These are phyloP conservation scores for Lyophyllum shimeji DNA, from an alignment of 768 basidiomycete genomes.

Conservation along the genomic window DNA sequence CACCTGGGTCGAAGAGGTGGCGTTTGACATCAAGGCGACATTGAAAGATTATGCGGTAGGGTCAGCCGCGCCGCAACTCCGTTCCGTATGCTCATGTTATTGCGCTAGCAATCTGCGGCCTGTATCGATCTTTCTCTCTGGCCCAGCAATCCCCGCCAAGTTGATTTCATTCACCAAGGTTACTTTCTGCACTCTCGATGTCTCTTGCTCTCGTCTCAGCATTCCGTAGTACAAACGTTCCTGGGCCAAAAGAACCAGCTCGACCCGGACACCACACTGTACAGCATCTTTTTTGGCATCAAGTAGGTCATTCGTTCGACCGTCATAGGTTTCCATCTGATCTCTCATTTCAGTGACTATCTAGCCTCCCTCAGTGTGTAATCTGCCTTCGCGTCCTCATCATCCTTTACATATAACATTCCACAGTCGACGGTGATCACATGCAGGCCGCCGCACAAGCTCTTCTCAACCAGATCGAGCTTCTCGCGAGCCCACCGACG, in stretches of 20 bases:
- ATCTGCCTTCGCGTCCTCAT: background rate
- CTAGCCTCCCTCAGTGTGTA: constrained; percentile 39
- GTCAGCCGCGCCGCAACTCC: constrained; percentile 4
- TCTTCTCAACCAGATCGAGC: constrained; percentile 43
- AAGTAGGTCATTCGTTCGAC: constrained; percentile 33
- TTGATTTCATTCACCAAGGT: constrained; percentile 52
- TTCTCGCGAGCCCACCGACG: constrained; percentile 49
- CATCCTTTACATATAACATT: background rate
- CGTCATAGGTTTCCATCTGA: background rate
- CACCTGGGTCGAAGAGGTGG: constrained; percentile 51
- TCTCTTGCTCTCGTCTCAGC: background rate
- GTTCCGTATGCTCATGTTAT: background rate
- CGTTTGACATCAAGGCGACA: constrained; percentile 37
- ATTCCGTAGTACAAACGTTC: constrained; percentile 37
- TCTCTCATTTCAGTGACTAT: constrained; percentile 35
- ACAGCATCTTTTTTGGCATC: constrained; percentile 54
- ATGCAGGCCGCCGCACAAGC: constrained; percentile 43
- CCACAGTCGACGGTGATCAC: constrained; percentile 43
- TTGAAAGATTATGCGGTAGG: constrained; percentile 55
- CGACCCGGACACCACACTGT: constrained; percentile 47
- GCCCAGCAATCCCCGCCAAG: constrained; percentile 47
- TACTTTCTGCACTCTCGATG: background rate
- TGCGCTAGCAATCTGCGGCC: constrained; percentile 37
- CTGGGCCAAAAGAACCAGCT: constrained; percentile 42
- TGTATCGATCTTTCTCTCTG: constrained; percentile 47